phyloP scores from a whole-genome alignment of 768 basidiomycete species.

The Pulveroboletus sp. region DNA sequence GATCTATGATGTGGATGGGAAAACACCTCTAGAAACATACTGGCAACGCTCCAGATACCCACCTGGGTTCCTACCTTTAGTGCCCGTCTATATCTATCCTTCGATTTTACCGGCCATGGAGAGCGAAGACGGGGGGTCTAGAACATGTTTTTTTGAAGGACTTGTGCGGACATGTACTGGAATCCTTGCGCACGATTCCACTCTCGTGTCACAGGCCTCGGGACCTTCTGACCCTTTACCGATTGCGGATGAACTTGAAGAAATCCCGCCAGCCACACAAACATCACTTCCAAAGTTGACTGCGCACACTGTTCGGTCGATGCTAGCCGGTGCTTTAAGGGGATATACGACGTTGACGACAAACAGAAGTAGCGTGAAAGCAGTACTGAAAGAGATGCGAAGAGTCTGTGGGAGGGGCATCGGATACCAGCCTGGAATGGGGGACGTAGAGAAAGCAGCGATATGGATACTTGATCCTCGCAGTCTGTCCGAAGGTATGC shows the following conservation, averaged over 20 bases:
- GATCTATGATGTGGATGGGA: neutral
- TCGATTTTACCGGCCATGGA: conserved; percentile 18
- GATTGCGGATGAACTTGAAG: conserved; percentile 15
- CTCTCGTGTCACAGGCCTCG: neutral
- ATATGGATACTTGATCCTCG: conserved; percentile 80
- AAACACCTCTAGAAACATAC: conserved; percentile 39
- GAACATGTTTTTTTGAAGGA: conserved; percentile 39
- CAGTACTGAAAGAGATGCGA: conserved; percentile 68
- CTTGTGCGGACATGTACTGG: conserved; percentile 52
- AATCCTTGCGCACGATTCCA: conserved; percentile 49
- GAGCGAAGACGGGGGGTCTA: neutral
- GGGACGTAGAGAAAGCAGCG: conserved; percentile 32
- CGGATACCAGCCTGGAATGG: conserved; percentile 13
- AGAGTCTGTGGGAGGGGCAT: conserved; percentile 9
- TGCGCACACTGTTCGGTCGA: conserved; percentile 71
- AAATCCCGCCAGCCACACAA: conserved; percentile 52
- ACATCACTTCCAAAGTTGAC: conserved; percentile 62
- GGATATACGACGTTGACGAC: conserved; percentile 90
- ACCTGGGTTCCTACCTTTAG: conserved; percentile 49
- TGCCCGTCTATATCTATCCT: conserved; percentile 56
- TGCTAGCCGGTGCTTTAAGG: conserved; percentile 63
- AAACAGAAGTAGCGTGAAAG: conserved; percentile 74
- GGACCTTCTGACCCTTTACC: neutral
- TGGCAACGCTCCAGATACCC: conserved; percentile 66
- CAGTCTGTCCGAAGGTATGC: conserved; percentile 38